Evolutionary conservation across 2,329 filamentous ascomycete species (phyloP), one percentile per base, ranked within the genome.

Genomic region (Diaporthe nobilis): DNA sequence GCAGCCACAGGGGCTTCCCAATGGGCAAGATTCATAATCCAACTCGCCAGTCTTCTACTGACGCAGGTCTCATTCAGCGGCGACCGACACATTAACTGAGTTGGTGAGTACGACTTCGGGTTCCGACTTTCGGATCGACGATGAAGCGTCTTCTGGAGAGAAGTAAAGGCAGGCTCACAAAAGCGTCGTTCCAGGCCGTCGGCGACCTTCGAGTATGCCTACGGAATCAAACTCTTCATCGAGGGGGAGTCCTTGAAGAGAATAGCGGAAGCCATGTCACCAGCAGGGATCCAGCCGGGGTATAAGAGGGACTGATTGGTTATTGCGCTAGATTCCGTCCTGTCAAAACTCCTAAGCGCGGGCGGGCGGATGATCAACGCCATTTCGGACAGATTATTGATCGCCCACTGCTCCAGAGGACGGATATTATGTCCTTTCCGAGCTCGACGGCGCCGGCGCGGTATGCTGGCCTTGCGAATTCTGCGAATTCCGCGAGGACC

Each of bases 321-420:
- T 42, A n/a, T 70, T 70, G 65, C 65, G 65, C 65, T 55, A 70
- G 65, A 42, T 55, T 70, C 65, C 49, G 65, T 70, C 65, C 49
- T 70, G 65, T 70, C 65, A 70, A 68, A 34, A 70, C 65, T 70
- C 13, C 49, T 70, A 70, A 70, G 47, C 65, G 65, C 65, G 47
- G 31, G 65, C 65, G 39, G 65, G 65, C 65, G 65, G 65, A 53
- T 68, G 65, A 68, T 68, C 65, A 68, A 55, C 49, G 47, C 65
- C 65, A 68, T 68, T 51, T 68, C 63, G 63, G 63, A 68, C 63
- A 68, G 31, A 51, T 68, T 68, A 68, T 68, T 49, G 63, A 68
- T 68, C 44, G 63, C 28, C 44, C 63, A 51, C 28, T 68, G 63
- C 44, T 51, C 63, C 22, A 70, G 49, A 42, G 65, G 49, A 70